Evolutionary conservation across 345 rosid genomes (phyloP).

Genomic region (Citrus unshiu): DNA sequence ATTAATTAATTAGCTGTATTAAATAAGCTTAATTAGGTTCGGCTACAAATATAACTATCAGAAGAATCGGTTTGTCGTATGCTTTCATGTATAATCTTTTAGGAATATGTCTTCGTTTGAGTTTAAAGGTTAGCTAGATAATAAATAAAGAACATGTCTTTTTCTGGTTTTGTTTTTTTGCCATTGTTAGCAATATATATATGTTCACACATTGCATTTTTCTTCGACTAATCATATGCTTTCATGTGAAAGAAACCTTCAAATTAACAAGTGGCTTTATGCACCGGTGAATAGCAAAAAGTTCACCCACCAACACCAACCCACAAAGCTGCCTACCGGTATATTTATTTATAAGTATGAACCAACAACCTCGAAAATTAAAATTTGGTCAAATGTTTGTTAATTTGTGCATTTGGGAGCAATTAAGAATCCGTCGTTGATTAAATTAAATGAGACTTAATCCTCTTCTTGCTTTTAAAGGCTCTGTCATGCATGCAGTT

Average conservation of each 20-base stretch:
- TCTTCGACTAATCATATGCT: not conserved
- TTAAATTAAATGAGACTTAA: too few species aligned
- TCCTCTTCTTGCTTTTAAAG: too few species aligned
- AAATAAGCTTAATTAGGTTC: not conserved
- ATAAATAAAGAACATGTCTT: not conserved
- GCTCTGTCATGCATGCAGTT: not conserved
- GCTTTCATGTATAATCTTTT: not conserved
- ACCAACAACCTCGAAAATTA: not conserved
- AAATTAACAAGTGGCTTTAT: not conserved
- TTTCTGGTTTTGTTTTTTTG: not conserved
- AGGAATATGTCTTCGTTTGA: too few species aligned
- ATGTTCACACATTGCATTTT: too few species aligned
- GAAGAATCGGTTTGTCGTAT: not conserved
- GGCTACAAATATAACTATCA: not conserved
- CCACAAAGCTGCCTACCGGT: not conserved
- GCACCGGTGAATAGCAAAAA: not conserved
- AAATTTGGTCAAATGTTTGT: not conserved
- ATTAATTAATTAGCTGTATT: not conserved
- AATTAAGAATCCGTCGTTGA: not conserved
- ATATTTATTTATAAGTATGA: not conserved
- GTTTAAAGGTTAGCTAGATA: not conserved
- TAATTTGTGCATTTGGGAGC: not conserved
- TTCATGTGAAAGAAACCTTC: not conserved
- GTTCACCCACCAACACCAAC: not conserved
- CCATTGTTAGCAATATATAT: not conserved